Evolutionary conservation across 2,329 filamentous ascomycete species (phyloP).

Genomic region (Cryphonectria japonica): DNA sequence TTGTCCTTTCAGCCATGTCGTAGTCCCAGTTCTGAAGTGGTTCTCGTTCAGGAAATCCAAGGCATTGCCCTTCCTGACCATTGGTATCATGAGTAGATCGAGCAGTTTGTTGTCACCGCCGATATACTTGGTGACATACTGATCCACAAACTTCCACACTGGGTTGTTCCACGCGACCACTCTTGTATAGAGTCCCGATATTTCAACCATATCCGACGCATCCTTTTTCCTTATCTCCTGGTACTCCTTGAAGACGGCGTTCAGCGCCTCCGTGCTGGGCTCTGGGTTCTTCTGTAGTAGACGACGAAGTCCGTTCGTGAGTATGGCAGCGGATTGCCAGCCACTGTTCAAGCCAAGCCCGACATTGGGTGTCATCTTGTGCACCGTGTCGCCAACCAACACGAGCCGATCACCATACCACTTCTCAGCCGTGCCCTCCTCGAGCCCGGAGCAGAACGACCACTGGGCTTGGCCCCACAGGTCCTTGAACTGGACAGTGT

Average conservation of each 20-base stretch:
- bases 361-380: conserved; percentile 33
- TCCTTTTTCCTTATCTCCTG: conserved; percentile 28
- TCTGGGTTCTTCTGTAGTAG: conserved; percentile 18
- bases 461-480: conserved; percentile 24
- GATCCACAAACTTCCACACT: conserved; percentile 28
- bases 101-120: conserved; percentile 27
- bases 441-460: conserved; percentile 27
- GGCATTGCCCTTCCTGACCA: conserved; percentile 23
- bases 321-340: conserved; percentile 30
- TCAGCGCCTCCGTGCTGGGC: conserved; percentile 26
- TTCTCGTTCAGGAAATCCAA: conserved; percentile 26
- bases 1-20: conserved; percentile 23
- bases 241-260: conserved; percentile 29
- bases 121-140: conserved; percentile 26
- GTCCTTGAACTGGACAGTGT: conserved; percentile 28
- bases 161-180: conserved; percentile 31
- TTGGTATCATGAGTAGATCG: conserved; percentile 22
- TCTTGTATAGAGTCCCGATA: conserved; percentile 27
- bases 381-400: conserved; percentile 33
- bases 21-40: conserved; percentile 23
- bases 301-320: conserved; percentile 30
- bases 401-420: conserved; percentile 32
- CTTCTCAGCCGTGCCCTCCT: conserved; percentile 31
- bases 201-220: conserved; percentile 23
- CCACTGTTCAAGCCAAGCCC: conserved; percentile 34